Percentiles rank a stretch among this genome's conserved stretches.
Conservation (phyloP, 2,329 filamentous ascomycete genomes). For the Pestalotiopsis sp. region DNA sequence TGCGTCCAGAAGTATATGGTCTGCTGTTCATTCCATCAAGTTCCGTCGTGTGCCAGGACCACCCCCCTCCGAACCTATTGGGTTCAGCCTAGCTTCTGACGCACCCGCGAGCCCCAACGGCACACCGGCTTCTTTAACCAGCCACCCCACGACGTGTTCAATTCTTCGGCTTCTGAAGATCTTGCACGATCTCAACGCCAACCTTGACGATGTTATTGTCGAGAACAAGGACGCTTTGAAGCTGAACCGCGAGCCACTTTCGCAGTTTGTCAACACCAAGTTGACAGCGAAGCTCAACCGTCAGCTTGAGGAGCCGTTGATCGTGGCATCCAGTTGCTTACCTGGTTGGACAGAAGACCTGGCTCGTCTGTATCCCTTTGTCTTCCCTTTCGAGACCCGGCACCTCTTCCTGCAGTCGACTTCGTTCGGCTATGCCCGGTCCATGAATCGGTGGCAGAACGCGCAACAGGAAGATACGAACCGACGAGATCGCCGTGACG, state of each 20-base stretch:
- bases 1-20: slow-evolving; percentile 80
- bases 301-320: slow-evolving; percentile 92
- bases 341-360: slow-evolving; percentile 96
- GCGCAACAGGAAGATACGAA: slow-evolving; percentile 79
- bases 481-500: slow-evolving; percentile 81
- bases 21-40: slow-evolving; percentile 84
- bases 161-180: slow-evolving; percentile 89
- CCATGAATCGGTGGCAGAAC: slow-evolving; percentile 97
- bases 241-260: slow-evolving; percentile 77
- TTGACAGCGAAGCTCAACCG: slow-evolving; percentile 96
- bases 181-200: slow-evolving; percentile 88
- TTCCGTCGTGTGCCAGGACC: slow-evolving; percentile 86
- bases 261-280: slow-evolving; percentile 98
- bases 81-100: slow-evolving; percentile 56
- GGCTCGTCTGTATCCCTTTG: slow-evolving; percentile 88
- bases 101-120: slow-evolving; percentile 51
- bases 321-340: slow-evolving; percentile 94
- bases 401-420: slow-evolving; percentile 97
- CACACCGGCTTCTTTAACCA: slow-evolving; percentile 76
- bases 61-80: slow-evolving; percentile 70
- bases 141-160: slow-evolving; percentile 80
- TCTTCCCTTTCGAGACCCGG: slow-evolving; percentile 96
- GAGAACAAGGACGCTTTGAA: slow-evolving; percentile 72
- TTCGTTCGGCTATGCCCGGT: slow-evolving; percentile 95
- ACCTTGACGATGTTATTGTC: slow-evolving; percentile 85